Percentiles rank a stretch among this genome's conserved stretches.
These are phyloP conservation scores for Hymenoscyphus occultus DNA, from an alignment of 2,329 filamentous ascomycete species.

Conservation along the genomic window DNA sequence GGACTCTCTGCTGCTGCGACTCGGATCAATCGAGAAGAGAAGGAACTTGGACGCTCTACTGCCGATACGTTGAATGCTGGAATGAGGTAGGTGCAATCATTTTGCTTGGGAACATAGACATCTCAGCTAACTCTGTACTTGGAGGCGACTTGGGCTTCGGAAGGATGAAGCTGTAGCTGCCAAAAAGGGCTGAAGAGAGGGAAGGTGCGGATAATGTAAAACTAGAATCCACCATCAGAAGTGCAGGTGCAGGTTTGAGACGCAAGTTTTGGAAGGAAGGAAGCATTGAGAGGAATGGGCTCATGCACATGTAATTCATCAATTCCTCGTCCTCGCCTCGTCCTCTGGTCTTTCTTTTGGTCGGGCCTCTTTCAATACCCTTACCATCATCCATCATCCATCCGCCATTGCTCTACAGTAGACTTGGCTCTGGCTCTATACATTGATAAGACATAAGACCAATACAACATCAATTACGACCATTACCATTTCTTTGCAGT, in stretches of 20 bases:
- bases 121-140: neutral
- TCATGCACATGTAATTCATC: neutral
- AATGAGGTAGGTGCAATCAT: conserved; percentile 28
- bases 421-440: conserved; percentile 3
- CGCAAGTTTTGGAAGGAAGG: neutral
- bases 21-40: conserved; percentile 53
- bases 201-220: neutral
- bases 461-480: conserved; percentile 6
- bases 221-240: neutral
- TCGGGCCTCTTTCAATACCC: neutral
- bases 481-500: neutral
- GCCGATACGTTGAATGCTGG: conserved; percentile 34
- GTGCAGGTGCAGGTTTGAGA: no score
- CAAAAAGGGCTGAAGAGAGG: conserved; percentile 5
- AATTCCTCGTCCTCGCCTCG: neutral
- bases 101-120: neutral
- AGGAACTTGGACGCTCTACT: conserved; percentile 38
- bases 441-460: conserved; percentile 1
- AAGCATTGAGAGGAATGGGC: neutral
- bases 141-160: conserved; percentile 2
- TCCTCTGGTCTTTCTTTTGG: neutral
- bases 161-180: conserved; percentile 7
- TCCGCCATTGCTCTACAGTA: conserved; percentile 3
- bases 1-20: conserved; percentile 50
- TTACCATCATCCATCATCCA: neutral